A percentile compares a stretch with the other conserved stretches of the same genome.
Conservation (phyloP, 1,284 basidiomycete genomes). For the Microbotryum scabiosae region DNA sequence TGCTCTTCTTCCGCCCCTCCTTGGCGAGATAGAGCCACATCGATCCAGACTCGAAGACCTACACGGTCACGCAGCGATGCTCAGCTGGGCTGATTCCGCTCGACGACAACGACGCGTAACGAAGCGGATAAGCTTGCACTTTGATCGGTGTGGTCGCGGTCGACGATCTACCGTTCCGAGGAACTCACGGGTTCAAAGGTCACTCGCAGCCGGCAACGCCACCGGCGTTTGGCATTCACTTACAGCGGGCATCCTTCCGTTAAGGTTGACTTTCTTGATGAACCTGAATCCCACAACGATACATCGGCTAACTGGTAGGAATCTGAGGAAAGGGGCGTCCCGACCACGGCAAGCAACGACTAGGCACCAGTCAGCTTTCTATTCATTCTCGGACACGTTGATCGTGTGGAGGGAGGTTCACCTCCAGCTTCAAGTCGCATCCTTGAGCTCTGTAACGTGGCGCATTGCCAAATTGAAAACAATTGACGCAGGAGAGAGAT, state of each 20-base stretch:
- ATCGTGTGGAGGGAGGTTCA: slow-evolving; percentile 54
- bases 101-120: too few relatives aligned
- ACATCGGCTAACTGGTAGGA: too few relatives aligned
- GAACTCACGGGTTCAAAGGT: too few relatives aligned
- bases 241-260: slow-evolving; percentile 46
- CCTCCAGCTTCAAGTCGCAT: slow-evolving; percentile 51
- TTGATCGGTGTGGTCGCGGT: slow-evolving; percentile 46
- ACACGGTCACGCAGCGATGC: slow-evolving; percentile 37
- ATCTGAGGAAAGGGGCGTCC: not conserved
- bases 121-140: too few relatives aligned
- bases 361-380: slow-evolving; percentile 54
- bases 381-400: slow-evolving; percentile 48
- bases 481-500: not conserved
- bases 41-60: slow-evolving; percentile 58
- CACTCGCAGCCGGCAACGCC: too few relatives aligned
- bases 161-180: slow-evolving; percentile 40
- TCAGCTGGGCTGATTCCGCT: too few relatives aligned
- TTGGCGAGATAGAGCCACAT: slow-evolving; percentile 59
- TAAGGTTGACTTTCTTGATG: slow-evolving; percentile 49
- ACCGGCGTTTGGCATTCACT: not conserved
- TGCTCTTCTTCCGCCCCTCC: slow-evolving; percentile 7
- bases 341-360: not conserved
- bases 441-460: slow-evolving; percentile 59
- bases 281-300: slow-evolving; percentile 4
- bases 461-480: too few relatives aligned